Evolutionary conservation across 163 green algal genomes (phyloP).

Genomic region (Prototheca cutis): DNA sequence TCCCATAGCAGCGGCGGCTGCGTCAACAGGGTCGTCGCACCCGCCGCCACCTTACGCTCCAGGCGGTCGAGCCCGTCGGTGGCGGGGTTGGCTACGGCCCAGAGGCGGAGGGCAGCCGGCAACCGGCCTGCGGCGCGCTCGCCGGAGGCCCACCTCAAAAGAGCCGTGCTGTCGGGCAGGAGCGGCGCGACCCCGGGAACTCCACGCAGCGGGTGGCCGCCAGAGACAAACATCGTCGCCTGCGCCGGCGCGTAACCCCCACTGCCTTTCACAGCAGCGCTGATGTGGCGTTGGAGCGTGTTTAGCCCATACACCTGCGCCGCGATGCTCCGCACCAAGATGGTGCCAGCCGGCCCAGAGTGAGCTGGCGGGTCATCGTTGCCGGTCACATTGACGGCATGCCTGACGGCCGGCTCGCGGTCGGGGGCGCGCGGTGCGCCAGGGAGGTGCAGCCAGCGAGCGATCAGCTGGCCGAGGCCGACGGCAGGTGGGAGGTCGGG

Average conservation of each 20-base stretch:
- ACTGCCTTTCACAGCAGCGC: slow-evolving; percentile 3
- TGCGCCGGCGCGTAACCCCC: slow-evolving; percentile 13
- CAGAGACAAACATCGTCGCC: slow-evolving; percentile 62
- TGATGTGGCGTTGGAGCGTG: slow-evolving; percentile 12
- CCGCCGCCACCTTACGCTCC: slow-evolving; percentile 49
- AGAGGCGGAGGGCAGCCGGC: slow-evolving; percentile 40
- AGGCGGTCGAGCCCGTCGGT: slow-evolving; percentile 28
- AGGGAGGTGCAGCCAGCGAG: neutral
- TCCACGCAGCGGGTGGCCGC: slow-evolving; percentile 50
- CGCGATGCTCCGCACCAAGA: slow-evolving; percentile 37
- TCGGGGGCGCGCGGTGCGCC: no score
- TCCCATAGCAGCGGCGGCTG: slow-evolving; percentile 68
- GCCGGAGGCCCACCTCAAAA: slow-evolving; percentile 34
- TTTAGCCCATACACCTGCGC: slow-evolving; percentile 32
- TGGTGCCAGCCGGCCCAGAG: neutral
- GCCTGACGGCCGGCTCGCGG: no score
- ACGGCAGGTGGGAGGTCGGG: slow-evolving; percentile 61
- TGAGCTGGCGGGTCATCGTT: neutral
- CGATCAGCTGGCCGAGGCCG: slow-evolving; percentile 42
- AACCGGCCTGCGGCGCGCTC: slow-evolving; percentile 38
- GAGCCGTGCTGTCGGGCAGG: slow-evolving; percentile 35
- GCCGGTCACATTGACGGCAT: no score
- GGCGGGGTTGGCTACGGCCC: slow-evolving; percentile 73
- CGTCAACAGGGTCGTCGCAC: slow-evolving; percentile 65
- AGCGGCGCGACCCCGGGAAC: slow-evolving; percentile 17